These are phyloP conservation scores for Cinchona pubescens DNA, from an alignment of 257 asterid genomes.

Conservation along the genomic window DNA sequence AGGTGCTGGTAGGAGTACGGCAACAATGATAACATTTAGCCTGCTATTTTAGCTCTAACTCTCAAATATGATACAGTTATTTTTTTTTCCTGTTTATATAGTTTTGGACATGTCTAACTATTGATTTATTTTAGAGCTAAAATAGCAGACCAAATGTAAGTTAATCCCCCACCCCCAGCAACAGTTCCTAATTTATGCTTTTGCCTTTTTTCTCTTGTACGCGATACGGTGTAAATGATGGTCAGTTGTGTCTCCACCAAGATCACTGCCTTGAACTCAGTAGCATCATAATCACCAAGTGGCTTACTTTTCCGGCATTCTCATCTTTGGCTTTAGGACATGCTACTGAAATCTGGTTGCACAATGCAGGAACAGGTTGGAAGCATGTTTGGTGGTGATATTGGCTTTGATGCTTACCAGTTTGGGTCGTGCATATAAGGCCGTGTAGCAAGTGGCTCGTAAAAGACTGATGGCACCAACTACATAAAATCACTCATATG, in stretches of 20 bases:
- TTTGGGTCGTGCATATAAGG: slow-evolving; percentile 48
- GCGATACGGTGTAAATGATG: neutral
- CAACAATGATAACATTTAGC: too few species aligned
- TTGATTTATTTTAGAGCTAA: too few species aligned
- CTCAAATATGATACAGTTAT: too few species aligned
- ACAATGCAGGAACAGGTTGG: slow-evolving; percentile 68
- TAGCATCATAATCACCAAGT: neutral
- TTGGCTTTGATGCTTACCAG: slow-evolving; percentile 48
- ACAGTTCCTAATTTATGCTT: neutral
- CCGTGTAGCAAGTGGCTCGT: neutral
- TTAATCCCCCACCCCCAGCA: neutral
- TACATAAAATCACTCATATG: slow-evolving; percentile 17
- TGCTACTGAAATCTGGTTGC: neutral
- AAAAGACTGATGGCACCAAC: slow-evolving; percentile 16
- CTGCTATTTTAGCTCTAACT: too few species aligned
- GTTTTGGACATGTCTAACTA: too few species aligned
- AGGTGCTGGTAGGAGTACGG: too few species aligned
- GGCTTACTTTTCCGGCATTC: neutral
- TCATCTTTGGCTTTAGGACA: slow-evolving; percentile 1
- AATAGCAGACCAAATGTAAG: too few species aligned
- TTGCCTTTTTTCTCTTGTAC: neutral
- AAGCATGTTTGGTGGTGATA: slow-evolving; percentile 41
- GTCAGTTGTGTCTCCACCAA: neutral
- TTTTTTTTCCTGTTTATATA: too few species aligned
- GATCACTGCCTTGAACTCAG: neutral